These are phyloP conservation scores for Penicillium sp. DNA, from an alignment of 2,329 filamentous ascomycete genomes.

Conservation along the genomic window DNA sequence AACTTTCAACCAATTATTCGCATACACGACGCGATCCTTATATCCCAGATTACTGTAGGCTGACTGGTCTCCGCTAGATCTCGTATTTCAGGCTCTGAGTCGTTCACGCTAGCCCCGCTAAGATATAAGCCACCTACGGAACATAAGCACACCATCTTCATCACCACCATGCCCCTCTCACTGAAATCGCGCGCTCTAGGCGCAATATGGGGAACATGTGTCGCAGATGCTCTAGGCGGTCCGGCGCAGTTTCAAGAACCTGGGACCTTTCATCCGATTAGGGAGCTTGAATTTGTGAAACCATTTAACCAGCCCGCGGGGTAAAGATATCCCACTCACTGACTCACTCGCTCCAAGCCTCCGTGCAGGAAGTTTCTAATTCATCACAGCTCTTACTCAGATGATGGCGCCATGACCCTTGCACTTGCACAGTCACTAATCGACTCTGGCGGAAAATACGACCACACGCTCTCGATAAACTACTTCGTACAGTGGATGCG, in stretches of 20 bases:
- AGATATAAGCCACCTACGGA: background rate
- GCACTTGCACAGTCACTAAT: slow-evolving; percentile 47
- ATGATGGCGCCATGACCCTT: slow-evolving; percentile 51
- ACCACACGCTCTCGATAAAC: slow-evolving; percentile 35
- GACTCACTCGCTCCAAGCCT: too few relatives aligned
- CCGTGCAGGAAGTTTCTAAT: too few relatives aligned
- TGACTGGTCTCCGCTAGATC: too few relatives aligned
- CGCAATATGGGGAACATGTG: slow-evolving; percentile 46
- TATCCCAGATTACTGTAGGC: too few relatives aligned
- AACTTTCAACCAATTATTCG: too few relatives aligned
- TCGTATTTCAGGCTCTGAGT: too few relatives aligned
- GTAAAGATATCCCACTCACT: too few relatives aligned
- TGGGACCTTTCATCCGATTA: slow-evolving; percentile 42
- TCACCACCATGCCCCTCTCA: slow-evolving; percentile 4
- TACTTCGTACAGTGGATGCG: slow-evolving; percentile 45
- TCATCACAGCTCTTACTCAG: slow-evolving; percentile 41
- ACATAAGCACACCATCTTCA: background rate
- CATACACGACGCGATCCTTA: too few relatives aligned
- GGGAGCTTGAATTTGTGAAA: slow-evolving; percentile 34
- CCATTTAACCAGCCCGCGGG: slow-evolving; percentile 44
- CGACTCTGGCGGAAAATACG: slow-evolving; percentile 33
- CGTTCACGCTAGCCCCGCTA: background rate
- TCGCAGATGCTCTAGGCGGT: slow-evolving; percentile 49
- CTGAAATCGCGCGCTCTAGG: slow-evolving; percentile 22
- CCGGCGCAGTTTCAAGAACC: slow-evolving; percentile 46